Percentiles rank a stretch among this genome's conserved stretches.
These are phyloP conservation scores for Ascoidea asiatica DNA, from an alignment of 805 yeast genomes.

Conservation along the genomic window DNA sequence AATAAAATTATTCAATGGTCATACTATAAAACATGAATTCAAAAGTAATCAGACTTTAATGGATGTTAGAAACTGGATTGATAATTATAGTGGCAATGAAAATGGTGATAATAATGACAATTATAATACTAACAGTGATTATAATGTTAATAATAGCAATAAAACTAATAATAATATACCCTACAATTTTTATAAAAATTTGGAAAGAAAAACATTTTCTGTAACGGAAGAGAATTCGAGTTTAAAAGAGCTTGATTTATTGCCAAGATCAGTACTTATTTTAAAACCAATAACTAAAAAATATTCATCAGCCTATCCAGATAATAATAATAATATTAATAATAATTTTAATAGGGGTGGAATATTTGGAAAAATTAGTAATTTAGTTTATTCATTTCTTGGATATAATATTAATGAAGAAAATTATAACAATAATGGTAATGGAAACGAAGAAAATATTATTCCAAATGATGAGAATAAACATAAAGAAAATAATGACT, in stretches of 20 bases:
- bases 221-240: not conserved
- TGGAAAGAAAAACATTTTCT: not conserved
- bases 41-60: not conserved
- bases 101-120: too few relatives aligned
- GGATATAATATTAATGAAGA: not conserved
- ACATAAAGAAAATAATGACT: not conserved
- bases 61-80: not conserved
- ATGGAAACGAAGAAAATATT: not conserved
- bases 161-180: not conserved
- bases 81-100: too few relatives aligned
- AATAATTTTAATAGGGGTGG: too few relatives aligned
- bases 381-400: not conserved
- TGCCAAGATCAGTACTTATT: not conserved
- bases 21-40: not conserved
- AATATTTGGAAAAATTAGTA: not conserved
- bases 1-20: not conserved
- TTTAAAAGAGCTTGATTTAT: not conserved
- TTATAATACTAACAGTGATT: too few relatives aligned
- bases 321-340: too few relatives aligned
- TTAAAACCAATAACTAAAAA: not conserved
- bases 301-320: not conserved
- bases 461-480: not conserved
- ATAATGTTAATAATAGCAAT: too few relatives aligned
- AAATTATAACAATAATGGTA: not conserved
- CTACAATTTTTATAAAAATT: too few relatives aligned